phyloP scores from a whole-genome alignment of 139 green algal genomes.

The Tetradesmus obliquus region DNA sequence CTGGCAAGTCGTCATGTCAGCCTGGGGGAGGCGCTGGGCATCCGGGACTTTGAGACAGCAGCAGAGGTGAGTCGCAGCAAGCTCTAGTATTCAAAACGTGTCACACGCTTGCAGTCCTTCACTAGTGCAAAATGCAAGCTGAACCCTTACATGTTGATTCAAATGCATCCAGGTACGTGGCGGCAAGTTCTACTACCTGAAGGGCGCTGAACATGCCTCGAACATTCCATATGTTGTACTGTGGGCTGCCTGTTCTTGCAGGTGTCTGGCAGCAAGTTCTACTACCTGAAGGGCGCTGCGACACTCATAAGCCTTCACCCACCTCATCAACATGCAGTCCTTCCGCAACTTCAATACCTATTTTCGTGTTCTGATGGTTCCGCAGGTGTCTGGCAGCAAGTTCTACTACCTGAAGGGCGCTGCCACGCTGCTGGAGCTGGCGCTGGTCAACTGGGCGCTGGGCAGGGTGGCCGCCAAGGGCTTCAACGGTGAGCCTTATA shows the following conservation, averaged over 20 bases:
- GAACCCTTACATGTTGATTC: too few species aligned
- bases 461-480: slow-evolving; percentile 69
- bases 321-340: too few species aligned
- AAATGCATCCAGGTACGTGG: slow-evolving; percentile 64
- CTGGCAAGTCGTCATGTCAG: slow-evolving; percentile 67
- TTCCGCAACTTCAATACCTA: too few species aligned
- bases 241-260: neutral
- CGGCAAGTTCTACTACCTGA: slow-evolving; percentile 97
- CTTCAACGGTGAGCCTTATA: neutral
- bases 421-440: slow-evolving; percentile 95
- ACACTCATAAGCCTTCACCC: slow-evolving; percentile 65
- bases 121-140: too few species aligned
- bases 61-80: slow-evolving; percentile 67
- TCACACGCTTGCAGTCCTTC: too few species aligned
- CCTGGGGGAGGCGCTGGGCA: slow-evolving; percentile 78
- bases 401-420: slow-evolving; percentile 97
- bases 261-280: slow-evolving; percentile 91
- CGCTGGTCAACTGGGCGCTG: slow-evolving; percentile 93
- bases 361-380: too few species aligned
- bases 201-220: slow-evolving; percentile 67
- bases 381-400: slow-evolving; percentile 83
- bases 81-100: too few species aligned
- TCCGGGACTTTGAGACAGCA: slow-evolving; percentile 92
- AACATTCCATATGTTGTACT: too few species aligned
- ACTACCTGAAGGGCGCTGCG: slow-evolving; percentile 94